phyloP scores from a whole-genome alignment of 1,284 basidiomycete species.

The Ustilago cynodontis region DNA sequence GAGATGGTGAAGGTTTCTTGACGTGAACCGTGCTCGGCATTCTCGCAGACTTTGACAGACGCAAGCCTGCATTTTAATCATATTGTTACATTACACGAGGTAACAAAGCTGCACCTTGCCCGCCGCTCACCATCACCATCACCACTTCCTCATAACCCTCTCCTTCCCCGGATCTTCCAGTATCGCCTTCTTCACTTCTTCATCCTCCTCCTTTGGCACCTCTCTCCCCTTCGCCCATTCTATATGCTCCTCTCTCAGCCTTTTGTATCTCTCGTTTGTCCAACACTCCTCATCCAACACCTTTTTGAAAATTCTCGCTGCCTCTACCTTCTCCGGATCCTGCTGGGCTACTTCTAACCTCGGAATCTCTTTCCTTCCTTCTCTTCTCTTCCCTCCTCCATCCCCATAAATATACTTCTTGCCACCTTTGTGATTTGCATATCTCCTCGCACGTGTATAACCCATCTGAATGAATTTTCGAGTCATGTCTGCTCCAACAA shows the following conservation, averaged over 20 bases:
- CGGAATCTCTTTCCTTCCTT: slow-evolving; percentile 15
- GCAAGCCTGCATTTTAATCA: background rate
- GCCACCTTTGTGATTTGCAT: slow-evolving; percentile 50
- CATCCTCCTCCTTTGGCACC: slow-evolving; percentile 2
- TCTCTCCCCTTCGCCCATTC: slow-evolving; percentile 16
- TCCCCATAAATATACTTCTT: slow-evolving; percentile 34
- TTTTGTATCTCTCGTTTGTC: slow-evolving; percentile 27
- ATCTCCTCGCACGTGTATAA: slow-evolving; percentile 43
- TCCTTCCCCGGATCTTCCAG: slow-evolving; percentile 11
- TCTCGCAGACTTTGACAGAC: slow-evolving; percentile 1
- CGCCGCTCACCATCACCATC: background rate
- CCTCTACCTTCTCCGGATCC: slow-evolving; percentile 46
- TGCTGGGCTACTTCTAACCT: slow-evolving; percentile 23
- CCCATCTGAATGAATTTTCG: slow-evolving; percentile 53
- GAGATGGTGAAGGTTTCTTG: background rate
- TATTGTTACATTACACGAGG: background rate
- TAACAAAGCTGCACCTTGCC: background rate
- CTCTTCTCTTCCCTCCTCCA: background rate
- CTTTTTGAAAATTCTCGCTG: slow-evolving; percentile 35
- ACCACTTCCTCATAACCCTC: slow-evolving; percentile 20
- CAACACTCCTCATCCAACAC: slow-evolving; percentile 34
- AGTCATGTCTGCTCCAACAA: slow-evolving; percentile 45
- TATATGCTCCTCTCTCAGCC: slow-evolving; percentile 28
- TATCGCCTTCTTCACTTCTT: slow-evolving; percentile 23
- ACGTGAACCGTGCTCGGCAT: background rate